Conservation (phyloP, 2,329 filamentous ascomycete species). For the Parastagonospora nodorum region DNA sequence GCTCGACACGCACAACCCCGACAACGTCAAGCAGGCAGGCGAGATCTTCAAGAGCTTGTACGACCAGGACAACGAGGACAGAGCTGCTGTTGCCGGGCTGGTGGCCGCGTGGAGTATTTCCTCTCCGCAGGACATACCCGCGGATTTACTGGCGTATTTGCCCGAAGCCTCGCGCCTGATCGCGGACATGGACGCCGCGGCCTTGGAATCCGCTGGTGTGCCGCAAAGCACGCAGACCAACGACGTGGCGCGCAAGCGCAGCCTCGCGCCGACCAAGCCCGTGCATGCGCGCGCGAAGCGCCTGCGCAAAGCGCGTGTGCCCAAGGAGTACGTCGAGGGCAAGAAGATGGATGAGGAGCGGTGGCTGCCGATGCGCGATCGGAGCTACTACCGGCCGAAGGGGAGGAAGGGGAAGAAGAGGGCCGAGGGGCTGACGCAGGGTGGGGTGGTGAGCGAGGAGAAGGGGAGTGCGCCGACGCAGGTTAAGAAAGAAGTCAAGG, state of each 20-base stretch:
- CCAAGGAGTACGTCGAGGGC: slow-evolving; percentile 74
- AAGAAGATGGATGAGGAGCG: slow-evolving; percentile 88
- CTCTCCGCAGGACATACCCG: slow-evolving; percentile 61
- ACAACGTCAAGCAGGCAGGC: slow-evolving; percentile 72
- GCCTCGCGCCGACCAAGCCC: slow-evolving; percentile 42
- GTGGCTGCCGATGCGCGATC: slow-evolving; percentile 89
- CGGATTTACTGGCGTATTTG: slow-evolving; percentile 60
- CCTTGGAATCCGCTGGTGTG: slow-evolving; percentile 70
- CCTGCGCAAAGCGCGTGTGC: slow-evolving; percentile 64
- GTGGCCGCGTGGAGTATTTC: slow-evolving; percentile 77
- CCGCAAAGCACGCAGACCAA: slow-evolving; percentile 48
- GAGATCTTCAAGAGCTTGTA: slow-evolving; percentile 79
- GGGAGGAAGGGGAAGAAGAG: slow-evolving; percentile 91
- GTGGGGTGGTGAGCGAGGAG: slow-evolving; percentile 77
- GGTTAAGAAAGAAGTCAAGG: slow-evolving; percentile 40
- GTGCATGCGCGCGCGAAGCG: slow-evolving; percentile 61
- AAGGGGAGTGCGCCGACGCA: slow-evolving; percentile 38
- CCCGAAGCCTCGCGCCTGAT: slow-evolving; percentile 68
- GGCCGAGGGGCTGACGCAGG: slow-evolving; percentile 73
- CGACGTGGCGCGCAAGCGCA: slow-evolving; percentile 45
- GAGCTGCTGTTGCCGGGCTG: slow-evolving; percentile 77
- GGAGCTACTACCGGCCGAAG: slow-evolving; percentile 87
- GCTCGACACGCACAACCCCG: slow-evolving; percentile 71
- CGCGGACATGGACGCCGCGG: slow-evolving; percentile 62
- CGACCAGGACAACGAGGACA: slow-evolving; percentile 68